These are phyloP conservation scores for Suhomyces canberraensis DNA, from an alignment of 805 yeast genomes.

Conservation along the genomic window DNA sequence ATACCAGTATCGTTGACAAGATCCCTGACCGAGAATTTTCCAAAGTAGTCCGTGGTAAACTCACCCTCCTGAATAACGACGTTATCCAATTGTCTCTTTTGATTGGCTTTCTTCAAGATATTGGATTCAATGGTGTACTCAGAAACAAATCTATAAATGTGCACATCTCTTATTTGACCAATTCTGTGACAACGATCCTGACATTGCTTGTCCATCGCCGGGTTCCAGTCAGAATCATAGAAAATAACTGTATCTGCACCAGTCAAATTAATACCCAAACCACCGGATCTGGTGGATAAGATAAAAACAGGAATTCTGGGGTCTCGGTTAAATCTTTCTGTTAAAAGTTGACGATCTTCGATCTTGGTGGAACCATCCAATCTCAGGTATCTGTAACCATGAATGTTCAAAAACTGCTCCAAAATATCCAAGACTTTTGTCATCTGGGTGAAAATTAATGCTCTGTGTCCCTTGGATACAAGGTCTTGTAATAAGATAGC, in stretches of 20 bases:
- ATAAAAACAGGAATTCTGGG: slow-evolving; percentile 85
- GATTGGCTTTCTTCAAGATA: slow-evolving; percentile 89
- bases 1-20: slow-evolving; percentile 62
- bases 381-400: slow-evolving; percentile 92
- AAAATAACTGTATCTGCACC: slow-evolving; percentile 99
- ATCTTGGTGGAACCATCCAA: slow-evolving; percentile 96
- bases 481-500: slow-evolving; percentile 73
- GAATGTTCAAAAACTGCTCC: slow-evolving; percentile 89
- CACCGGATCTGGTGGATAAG: slow-evolving; percentile 94
- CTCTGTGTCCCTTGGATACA: slow-evolving; percentile 86
- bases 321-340: slow-evolving; percentile 90
- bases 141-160: slow-evolving; percentile 91
- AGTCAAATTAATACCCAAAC: slow-evolving; percentile 93
- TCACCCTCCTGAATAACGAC: slow-evolving; percentile 98
- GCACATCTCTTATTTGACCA: slow-evolving; percentile 97
- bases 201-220: slow-evolving; percentile 99
- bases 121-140: slow-evolving; percentile 96
- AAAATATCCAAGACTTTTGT: slow-evolving; percentile 90
- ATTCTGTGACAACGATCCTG: slow-evolving; percentile 99
- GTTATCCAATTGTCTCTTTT: slow-evolving; percentile 88
- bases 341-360: slow-evolving; percentile 91
- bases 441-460: slow-evolving; percentile 96
- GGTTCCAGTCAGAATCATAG: slow-evolving; percentile 99
- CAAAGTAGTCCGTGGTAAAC: slow-evolving; percentile 94
- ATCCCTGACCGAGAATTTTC: slow-evolving; percentile 81